Evolutionary conservation across 768 basidiomycete species (phyloP).

Genomic region (Termitomyces sp.): DNA sequence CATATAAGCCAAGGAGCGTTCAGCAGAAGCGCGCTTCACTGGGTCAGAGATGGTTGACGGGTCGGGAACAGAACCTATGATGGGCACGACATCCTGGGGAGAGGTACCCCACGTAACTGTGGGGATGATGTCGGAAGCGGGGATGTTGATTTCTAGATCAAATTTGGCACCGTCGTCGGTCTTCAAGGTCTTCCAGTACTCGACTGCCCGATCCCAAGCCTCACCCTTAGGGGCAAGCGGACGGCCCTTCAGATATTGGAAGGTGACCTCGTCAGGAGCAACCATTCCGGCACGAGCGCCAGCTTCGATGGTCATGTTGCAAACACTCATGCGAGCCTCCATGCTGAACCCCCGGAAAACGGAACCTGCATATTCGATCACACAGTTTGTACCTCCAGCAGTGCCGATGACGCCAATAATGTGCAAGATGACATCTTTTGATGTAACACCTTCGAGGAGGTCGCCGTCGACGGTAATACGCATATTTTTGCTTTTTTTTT

Average conservation of each 20-base stretch:
- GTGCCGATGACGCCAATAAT: constrained; percentile 91
- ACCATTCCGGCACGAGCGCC: constrained; percentile 93
- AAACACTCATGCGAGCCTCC: constrained; percentile 89
- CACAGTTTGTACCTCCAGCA: constrained; percentile 89
- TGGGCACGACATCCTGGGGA: constrained; percentile 83
- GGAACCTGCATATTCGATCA: constrained; percentile 90
- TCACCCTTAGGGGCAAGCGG: constrained; percentile 82
- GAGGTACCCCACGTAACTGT: constrained; percentile 94
- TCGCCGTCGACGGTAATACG: constrained; percentile 84
- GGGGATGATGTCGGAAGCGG: constrained; percentile 82
- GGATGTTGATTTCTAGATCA: constrained; percentile 77
- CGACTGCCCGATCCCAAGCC: constrained; percentile 79
- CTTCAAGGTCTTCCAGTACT: constrained; percentile 81
- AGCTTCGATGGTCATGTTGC: constrained; percentile 95
- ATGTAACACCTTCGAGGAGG: constrained; percentile 76
- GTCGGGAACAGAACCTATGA: constrained; percentile 78
- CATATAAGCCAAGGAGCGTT: constrained; percentile 84
- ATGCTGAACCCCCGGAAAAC: constrained; percentile 82
- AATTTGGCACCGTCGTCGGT: constrained; percentile 83
- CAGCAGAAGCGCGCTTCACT: constrained; percentile 62
- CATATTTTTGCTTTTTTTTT: constrained; percentile 91
- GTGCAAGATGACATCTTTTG: constrained; percentile 88
- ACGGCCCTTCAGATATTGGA: constrained; percentile 76
- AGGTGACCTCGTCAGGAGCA: constrained; percentile 85
- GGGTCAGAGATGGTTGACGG: constrained; percentile 64